A percentile compares a stretch with the other conserved stretches of the same genome.
Evolutionary conservation across 2,329 filamentous ascomycete genomes (phyloP).

Genomic region (Byssoonygena ceratinophila): DNA sequence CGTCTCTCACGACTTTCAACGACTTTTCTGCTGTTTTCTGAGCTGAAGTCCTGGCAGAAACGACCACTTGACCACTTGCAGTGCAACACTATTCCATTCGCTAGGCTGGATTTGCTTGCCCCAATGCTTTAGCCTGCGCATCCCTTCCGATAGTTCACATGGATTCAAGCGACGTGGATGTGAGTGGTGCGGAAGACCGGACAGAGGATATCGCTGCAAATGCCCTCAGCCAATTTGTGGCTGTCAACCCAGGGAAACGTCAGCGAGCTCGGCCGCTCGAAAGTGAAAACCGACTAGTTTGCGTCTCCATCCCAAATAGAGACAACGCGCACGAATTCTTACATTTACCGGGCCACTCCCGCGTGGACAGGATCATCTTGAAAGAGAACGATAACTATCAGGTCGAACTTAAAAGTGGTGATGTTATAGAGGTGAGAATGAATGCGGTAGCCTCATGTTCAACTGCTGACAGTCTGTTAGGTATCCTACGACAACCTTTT

Average conservation of each 20-base stretch:
- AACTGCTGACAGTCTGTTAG: slow-evolving; percentile 7
- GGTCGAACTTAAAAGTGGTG: slow-evolving; percentile 14
- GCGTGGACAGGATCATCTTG: slow-evolving; percentile 14
- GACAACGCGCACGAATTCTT: slow-evolving; percentile 17
- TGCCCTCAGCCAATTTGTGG: slow-evolving; percentile 16
- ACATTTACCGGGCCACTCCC: slow-evolving; percentile 15
- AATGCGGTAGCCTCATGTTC: neutral
- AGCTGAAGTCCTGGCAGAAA: neutral
- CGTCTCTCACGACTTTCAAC: neutral
- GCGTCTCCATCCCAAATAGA: slow-evolving; percentile 13
- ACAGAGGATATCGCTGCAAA: slow-evolving; percentile 8
- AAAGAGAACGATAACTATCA: slow-evolving; percentile 9
- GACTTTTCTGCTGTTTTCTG: neutral
- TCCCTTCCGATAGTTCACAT: slow-evolving; percentile 1
- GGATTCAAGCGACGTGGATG: slow-evolving; percentile 7
- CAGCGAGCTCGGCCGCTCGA: neutral
- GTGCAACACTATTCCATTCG: neutral
- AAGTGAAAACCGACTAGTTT: neutral
- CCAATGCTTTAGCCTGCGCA: neutral
- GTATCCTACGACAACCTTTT: slow-evolving; percentile 5
- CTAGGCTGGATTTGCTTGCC: neutral
- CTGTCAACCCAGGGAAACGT: slow-evolving; percentile 8
- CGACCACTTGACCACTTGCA: neutral
- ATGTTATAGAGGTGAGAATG: slow-evolving; percentile 13
- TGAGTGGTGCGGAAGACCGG: neutral